Conservation (phyloP, 1,284 basidiomycete genomes). For the Stygiomarasmius scandens region DNA sequence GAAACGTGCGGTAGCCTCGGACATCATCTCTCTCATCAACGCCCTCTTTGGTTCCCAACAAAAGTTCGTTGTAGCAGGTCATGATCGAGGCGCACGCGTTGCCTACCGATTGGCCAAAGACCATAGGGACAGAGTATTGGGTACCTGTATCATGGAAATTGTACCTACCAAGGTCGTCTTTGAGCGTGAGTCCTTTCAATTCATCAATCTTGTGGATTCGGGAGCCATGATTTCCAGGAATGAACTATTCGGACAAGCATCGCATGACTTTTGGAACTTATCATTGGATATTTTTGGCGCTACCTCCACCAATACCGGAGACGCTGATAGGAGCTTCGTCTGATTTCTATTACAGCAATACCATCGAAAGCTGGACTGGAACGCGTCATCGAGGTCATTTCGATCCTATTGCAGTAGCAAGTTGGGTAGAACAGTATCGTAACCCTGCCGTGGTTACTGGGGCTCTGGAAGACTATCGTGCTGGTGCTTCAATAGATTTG, state of each 20-base stretch:
- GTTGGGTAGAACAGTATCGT: constrained; percentile 14
- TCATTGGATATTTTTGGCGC: constrained; percentile 17
- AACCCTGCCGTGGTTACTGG: constrained; percentile 14
- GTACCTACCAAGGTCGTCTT: constrained; percentile 12
- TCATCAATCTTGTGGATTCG: background rate
- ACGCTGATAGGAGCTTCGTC: constrained; percentile 15
- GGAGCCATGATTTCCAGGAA: background rate
- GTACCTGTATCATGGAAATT: constrained; percentile 13
- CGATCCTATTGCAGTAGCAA: constrained; percentile 11
- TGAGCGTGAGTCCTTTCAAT: constrained; percentile 8
- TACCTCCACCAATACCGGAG: constrained; percentile 12
- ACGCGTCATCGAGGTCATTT: constrained; percentile 9
- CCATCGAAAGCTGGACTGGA: constrained; percentile 11
- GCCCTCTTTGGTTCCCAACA: constrained; percentile 1
- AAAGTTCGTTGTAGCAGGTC: constrained; percentile 14
- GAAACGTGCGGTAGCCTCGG: constrained; percentile 15
- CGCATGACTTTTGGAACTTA: constrained; percentile 4
- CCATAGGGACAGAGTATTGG: constrained; percentile 3
- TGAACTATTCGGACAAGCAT: constrained; percentile 10
- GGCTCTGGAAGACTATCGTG: constrained; percentile 14
- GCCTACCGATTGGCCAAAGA: constrained; percentile 16
- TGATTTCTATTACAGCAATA: constrained; percentile 12
- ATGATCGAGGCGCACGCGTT: constrained; percentile 16
- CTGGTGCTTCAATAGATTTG: constrained; percentile 16
- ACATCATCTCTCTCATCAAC: constrained; percentile 14